Base-by-base conservation (phyloP, 2,329 filamentous ascomycete genomes). In the Pseudogymnoascus sp. region DNA sequence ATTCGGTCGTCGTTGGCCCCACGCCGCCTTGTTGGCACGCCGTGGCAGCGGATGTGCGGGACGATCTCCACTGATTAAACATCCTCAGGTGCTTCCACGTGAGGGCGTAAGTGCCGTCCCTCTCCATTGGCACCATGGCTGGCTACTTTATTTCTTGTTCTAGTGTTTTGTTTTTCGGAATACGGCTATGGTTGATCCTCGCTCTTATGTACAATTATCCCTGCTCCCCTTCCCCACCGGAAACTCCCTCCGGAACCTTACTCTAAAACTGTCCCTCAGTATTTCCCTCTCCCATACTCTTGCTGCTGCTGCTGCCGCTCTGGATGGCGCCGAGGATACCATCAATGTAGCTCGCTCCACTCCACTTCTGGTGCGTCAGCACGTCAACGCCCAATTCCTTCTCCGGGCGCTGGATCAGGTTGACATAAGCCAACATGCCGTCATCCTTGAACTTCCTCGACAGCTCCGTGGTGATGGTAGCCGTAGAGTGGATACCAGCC, bases 381-480 rank as follows among this genome's bases (percentile, higher is more conserved):
- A 81, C 70, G 75, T 80, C 64, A 66, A 73, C 36, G 74, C 76
- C 66, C 71, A 81, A 35, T 63, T 96, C 92, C 81, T 96, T 96
- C 78, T 99, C 94, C 39, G 87, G 82, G 60, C 86, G 81, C 76
- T 99, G 94, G 39, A 99, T 87, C 0, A 97, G 78, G 63, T 96
- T 90, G n/a, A 97, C 94, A 71, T 99, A 99, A 0, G 94, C 93
- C 71, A 94, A 82, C 94, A 99, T 99, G 61, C 94, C 94, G 62
- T 97, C 89, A 12, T 86, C 84, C 79, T 91, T 95, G 79, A 96
- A 99, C 5, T 80, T 84, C 64, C 84, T 84, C 8, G 91, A 89
- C 15, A 99, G 81, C 77, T 97, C 90, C 63, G 86, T 82, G 15
- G 83, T 83, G 58, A 84, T 82, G 13, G 83, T 81, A 3, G 86